phyloP scores from a whole-genome alignment of 2,329 filamentous ascomycete genomes.

The Alternaria metachromatica region DNA sequence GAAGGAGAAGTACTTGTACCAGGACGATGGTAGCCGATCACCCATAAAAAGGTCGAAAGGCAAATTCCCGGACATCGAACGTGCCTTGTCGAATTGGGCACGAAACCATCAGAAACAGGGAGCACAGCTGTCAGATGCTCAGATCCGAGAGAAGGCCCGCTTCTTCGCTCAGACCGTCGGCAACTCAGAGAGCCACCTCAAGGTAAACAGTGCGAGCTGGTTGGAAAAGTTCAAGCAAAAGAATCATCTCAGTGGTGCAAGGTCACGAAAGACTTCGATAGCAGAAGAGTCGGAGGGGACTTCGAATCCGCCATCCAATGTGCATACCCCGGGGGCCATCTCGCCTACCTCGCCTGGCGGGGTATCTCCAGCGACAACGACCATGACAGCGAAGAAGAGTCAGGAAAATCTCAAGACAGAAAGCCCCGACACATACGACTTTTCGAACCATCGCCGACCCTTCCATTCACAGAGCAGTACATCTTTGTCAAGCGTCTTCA shows the following conservation, averaged over 20 bases:
- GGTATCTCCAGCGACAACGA: constrained; percentile 73
- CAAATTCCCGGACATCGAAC: constrained; percentile 89
- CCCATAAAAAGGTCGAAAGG: constrained; percentile 83
- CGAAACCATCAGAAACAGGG: constrained; percentile 81
- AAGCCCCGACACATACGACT: constrained; percentile 65
- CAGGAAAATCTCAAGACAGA: constrained; percentile 70
- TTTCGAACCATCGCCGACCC: constrained; percentile 66
- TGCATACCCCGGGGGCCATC: constrained; percentile 68
- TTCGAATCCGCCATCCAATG: constrained; percentile 63
- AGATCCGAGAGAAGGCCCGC: constrained; percentile 82
- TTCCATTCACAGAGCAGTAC: constrained; percentile 70
- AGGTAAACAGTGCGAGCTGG: constrained; percentile 77
- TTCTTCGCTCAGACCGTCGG: constrained; percentile 79
- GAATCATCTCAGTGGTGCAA: constrained; percentile 67
- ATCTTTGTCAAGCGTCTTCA: constrained; percentile 72
- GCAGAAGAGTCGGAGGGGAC: constrained; percentile 72
- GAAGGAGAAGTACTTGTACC: constrained; percentile 90
- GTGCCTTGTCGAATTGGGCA: constrained; percentile 86
- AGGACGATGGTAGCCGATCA: constrained; percentile 78
- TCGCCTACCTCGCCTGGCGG: constrained; percentile 77
- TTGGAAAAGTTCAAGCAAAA: constrained; percentile 96
- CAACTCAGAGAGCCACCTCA: constrained; percentile 73
- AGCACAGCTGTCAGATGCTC: constrained; percentile 74
- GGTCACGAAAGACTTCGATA: constrained; percentile 61
- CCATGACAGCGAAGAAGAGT: constrained; percentile 66